Base-by-base conservation (phyloP, 2,329 filamentous ascomycete genomes). In the Orbilia ellipsospora region DNA sequence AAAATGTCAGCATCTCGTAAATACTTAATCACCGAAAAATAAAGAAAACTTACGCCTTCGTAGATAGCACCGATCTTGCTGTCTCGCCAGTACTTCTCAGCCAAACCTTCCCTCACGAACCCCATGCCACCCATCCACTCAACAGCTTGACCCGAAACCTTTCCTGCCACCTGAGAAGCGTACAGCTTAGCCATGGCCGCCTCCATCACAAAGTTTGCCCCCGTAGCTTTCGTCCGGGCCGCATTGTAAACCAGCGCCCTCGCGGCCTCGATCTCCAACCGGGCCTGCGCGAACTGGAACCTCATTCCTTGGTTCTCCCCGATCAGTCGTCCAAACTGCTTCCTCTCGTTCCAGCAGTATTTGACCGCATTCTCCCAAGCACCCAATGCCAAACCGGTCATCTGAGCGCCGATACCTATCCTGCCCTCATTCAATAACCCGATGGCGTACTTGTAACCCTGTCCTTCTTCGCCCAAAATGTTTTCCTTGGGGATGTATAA, bases 61-160 rank as follows among this genome's bases (percentile, higher is more conserved):
- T 97, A 97, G 79, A 97, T 98, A 78, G 93, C 93, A 8, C 95
- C 95, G 81, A 99, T 99, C 90, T 98, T 99, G 87, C 92, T 95
- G 83, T 99, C 95, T 55, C 95, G 87, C 87, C 91, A 99, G 85
- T 90, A 97, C 88, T 99, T 99, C 88, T 99, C 95, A 0, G 95
- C 95, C 72, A 97, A 89, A 0, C 95, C 95, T 83, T 99, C 95
- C 52, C 95, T 87, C 15, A 99, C 95, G 80, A 99, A 99, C 54
- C 95, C 95, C 95, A 99, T 98, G 51, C 95, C 95, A 56, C 95
- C 95, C 94, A 98, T 98, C 95, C 95, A 99, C 85, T 99, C 95
- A 28, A 99, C 89, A 0, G 94, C 95, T 57, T 91, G 87, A 5
- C 94, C 90, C 66, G 90, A 91, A 18, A 99, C 94, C 65, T 89